Base-by-base conservation (phyloP, 768 basidiomycete species). In the Agrocybe praecox region DNA sequence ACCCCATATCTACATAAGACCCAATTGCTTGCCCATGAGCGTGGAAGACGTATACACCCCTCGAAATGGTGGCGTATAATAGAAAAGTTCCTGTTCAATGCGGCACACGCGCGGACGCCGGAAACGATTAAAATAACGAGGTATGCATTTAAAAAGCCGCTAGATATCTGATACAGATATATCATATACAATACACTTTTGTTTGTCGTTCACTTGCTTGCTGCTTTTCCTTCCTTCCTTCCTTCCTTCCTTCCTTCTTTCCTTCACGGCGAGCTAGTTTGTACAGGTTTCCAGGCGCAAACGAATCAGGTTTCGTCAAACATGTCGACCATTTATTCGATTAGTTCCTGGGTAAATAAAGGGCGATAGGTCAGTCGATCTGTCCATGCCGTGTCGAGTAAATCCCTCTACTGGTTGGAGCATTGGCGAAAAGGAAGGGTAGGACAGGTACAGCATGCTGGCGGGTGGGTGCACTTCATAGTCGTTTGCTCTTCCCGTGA, bases 371-470 rank as follows among this genome's bases (percentile, higher is more conserved):
- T 40, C 36, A 40, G 36, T 40, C 36, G 14, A 40, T 40, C n/a
- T 40, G 36, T 40, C 36, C 36, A 14, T 15, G 36, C n/a, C 6
- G 14, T n/a, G 36, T 40, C 36, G 36, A 40, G 36, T 14, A 5
- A 12, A n/a, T 14, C n/a, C 36, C 5, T 40, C 36, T 40, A 12
- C 5, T 14, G 12, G 12, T 14, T 40, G 36, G 36, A 40, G 12
- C 6, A 40, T 40, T 40, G 36, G 36, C 6, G 12, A 40, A 40
- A 40, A n/a, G 36, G n/a, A n/a, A 40, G 12, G n/a, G 36, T 6
- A 40, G 12, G n/a, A n/a, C n/a, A n/a, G n/a, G n/a, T 75, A 29
- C 67, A 72, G 23, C 74, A 75, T 42, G 65, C 71, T 7, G 69
- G 66, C 6, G 71, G 67, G 6, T 65, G 62, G 43, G 58, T 64